Evolutionary conservation across 2,329 filamentous ascomycete species (phyloP).

Genomic region (Apiospora sp.): DNA sequence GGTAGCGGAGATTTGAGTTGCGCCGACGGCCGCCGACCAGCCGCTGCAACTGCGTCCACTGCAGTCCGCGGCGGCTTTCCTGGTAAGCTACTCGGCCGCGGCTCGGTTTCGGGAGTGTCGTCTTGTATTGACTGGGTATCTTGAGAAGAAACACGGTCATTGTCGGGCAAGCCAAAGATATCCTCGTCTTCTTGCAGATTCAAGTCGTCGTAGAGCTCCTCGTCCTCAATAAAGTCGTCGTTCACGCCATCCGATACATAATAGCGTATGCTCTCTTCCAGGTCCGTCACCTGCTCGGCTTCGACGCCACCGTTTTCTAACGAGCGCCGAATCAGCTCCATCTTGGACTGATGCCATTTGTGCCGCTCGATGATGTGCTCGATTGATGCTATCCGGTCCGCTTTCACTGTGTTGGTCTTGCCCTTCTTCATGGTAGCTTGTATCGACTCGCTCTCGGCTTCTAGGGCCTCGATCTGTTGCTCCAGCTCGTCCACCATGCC

Average conservation of each 20-base stretch:
- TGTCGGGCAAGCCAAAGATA: conserved; percentile 82
- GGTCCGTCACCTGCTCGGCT: conserved; percentile 81
- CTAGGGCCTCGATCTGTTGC: conserved; percentile 89
- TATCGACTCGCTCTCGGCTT: conserved; percentile 88
- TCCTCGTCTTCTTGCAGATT: conserved; percentile 93
- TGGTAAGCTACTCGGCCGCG: conserved; percentile 51
- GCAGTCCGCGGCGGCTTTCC: conserved; percentile 61
- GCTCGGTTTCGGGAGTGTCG: conserved; percentile 71
- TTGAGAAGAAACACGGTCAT: conserved; percentile 92
- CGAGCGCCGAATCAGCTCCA: conserved; percentile 88
- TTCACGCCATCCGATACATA: conserved; percentile 92
- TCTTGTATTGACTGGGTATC: conserved; percentile 93
- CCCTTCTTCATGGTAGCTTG: conserved; percentile 93
- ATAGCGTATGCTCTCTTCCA: conserved; percentile 93
- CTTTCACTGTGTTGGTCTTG: conserved; percentile 84
- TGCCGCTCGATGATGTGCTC: conserved; percentile 86
- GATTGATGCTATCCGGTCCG: conserved; percentile 87
- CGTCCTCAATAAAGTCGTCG: conserved; percentile 91
- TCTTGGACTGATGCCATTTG: conserved; percentile 94
- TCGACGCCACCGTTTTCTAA: conserved; percentile 94
- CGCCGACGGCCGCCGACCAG: conserved; percentile 77
- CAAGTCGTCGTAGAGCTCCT: conserved; percentile 93
- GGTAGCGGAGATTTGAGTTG: conserved; percentile 95
- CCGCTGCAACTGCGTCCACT: conserved; percentile 63
- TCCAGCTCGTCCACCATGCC: conserved; percentile 91